phyloP scores from a whole-genome alignment of 768 basidiomycete species.

The Mycena pura region DNA sequence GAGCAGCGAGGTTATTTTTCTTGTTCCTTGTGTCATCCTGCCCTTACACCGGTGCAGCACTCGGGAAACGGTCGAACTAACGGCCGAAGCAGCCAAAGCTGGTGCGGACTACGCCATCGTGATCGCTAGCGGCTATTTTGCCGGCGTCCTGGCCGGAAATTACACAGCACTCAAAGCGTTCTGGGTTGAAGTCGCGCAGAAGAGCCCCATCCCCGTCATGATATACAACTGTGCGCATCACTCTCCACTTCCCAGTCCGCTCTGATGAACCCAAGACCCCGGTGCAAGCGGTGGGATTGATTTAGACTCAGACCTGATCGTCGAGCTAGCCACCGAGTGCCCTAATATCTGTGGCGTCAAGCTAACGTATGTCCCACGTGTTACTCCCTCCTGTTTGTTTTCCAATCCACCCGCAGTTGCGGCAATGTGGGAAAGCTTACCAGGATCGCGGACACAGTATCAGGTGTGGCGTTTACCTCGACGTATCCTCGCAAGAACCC shows the following conservation, averaged over 20 bases:
- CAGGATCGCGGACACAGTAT: conserved; percentile 75
- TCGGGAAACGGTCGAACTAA: conserved; percentile 78
- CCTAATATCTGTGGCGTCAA: conserved; percentile 88
- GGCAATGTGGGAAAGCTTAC: conserved; percentile 93
- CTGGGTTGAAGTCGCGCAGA: conserved; percentile 77
- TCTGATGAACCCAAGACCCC: conserved; percentile 61
- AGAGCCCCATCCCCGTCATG: conserved; percentile 86
- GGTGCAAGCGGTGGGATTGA: conserved; percentile 90
- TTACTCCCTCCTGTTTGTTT: background rate
- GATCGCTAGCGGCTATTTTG: conserved; percentile 88
- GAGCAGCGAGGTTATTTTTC: conserved; percentile 51
- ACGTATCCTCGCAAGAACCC: conserved; percentile 72
- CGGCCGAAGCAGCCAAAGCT: conserved; percentile 77
- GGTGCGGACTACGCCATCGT: conserved; percentile 90
- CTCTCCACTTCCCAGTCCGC: conserved; percentile 1
- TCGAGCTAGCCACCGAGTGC: conserved; percentile 76
- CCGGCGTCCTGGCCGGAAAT: conserved; percentile 70
- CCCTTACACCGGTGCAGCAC: conserved; percentile 55
- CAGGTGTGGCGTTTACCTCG: conserved; percentile 59
- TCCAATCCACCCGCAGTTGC: conserved; percentile 57
- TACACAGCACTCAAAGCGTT: conserved; percentile 77
- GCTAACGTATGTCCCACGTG: conserved; percentile 67
- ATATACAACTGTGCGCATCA: conserved; percentile 81
- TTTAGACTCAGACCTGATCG: conserved; percentile 87
- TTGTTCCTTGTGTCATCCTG: background rate